phyloP scores from a whole-genome alignment of 2,329 filamentous ascomycete species.

The Fusarium sambucinum region DNA sequence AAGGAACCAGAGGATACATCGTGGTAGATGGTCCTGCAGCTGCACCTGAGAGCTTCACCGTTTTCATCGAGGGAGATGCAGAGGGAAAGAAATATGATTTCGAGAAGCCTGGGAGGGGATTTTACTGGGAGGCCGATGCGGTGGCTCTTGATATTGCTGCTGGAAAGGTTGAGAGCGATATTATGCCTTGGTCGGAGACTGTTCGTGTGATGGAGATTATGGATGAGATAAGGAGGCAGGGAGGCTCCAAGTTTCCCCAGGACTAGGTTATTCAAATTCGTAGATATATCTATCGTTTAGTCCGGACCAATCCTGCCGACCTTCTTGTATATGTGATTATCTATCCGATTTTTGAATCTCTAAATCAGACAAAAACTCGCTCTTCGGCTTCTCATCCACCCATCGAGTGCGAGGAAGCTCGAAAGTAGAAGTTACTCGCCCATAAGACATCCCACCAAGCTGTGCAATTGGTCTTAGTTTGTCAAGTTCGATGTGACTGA shows the following conservation, averaged over 20 bases:
- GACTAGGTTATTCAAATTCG: conserved; percentile 22
- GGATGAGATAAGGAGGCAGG: conserved; percentile 59
- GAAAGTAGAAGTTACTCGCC: conserved; percentile 73
- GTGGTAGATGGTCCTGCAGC: conserved; percentile 53
- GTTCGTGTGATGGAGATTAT: conserved; percentile 60
- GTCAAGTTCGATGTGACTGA: conserved; percentile 79
- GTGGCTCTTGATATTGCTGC: conserved; percentile 57
- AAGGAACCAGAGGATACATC: conserved; percentile 56
- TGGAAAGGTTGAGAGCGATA: conserved; percentile 53
- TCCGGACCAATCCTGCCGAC: neutral
- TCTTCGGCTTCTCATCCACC: neutral
- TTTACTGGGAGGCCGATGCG: conserved; percentile 61
- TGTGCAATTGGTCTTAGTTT: conserved; percentile 83
- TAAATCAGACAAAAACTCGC: neutral
- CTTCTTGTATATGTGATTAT: too few species aligned
- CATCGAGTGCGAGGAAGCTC: conserved; percentile 68
- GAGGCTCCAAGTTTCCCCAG: conserved; percentile 48
- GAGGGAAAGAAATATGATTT: conserved; percentile 54
- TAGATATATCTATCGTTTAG: neutral
- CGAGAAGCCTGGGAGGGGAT: conserved; percentile 53
- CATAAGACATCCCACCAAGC: conserved; percentile 89
- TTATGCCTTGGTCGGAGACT: conserved; percentile 62
- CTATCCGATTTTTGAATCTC: neutral
- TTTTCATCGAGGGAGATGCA: conserved; percentile 47
- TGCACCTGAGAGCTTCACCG: conserved; percentile 53